These are phyloP conservation scores for Termitomyces sp. DNA, from an alignment of 768 basidiomycete genomes.

Conservation along the genomic window DNA sequence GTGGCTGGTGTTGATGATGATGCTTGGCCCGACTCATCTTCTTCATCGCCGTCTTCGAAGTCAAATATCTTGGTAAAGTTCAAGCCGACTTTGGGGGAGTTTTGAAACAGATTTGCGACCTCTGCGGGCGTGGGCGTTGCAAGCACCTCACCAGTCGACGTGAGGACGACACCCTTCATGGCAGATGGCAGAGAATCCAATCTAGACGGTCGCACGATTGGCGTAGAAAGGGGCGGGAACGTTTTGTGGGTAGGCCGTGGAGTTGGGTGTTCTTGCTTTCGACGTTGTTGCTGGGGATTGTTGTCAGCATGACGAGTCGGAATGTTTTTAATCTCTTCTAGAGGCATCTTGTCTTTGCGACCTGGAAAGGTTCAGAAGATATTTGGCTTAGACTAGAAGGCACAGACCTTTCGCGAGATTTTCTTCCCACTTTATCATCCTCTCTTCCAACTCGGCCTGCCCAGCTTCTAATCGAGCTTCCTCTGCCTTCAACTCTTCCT, in stretches of 20 bases:
- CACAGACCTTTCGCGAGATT: constrained; percentile 21
- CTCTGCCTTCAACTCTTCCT: constrained; percentile 52
- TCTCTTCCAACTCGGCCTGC: constrained; percentile 48
- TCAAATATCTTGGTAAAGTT: constrained; percentile 81
- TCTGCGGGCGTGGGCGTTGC: constrained; percentile 69
- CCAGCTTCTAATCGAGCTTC: constrained; percentile 44
- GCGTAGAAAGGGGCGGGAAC: constrained; percentile 47
- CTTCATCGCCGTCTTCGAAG: constrained; percentile 44
- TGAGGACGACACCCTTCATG: constrained; percentile 78
- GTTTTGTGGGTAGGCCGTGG: constrained; percentile 20
- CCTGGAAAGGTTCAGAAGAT: constrained; percentile 20
- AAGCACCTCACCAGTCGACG: constrained; percentile 71
- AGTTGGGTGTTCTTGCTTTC: constrained; percentile 20
- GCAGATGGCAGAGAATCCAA: constrained; percentile 43
- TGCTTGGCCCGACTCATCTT: constrained; percentile 16
- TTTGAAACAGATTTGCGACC: constrained; percentile 62
- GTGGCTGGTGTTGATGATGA: constrained; percentile 21
- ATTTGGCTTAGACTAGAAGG: not conserved
- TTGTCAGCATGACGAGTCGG: constrained; percentile 33
- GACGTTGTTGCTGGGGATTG: constrained; percentile 21
- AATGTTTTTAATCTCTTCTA: constrained; percentile 76
- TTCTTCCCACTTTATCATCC: constrained; percentile 41
- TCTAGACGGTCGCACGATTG: constrained; percentile 37
- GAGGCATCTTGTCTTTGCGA: constrained; percentile 52
- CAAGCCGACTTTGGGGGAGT: constrained; percentile 67